These are phyloP conservation scores for Ulmus americana DNA, from an alignment of 331 rosid species.

Conservation along the genomic window DNA sequence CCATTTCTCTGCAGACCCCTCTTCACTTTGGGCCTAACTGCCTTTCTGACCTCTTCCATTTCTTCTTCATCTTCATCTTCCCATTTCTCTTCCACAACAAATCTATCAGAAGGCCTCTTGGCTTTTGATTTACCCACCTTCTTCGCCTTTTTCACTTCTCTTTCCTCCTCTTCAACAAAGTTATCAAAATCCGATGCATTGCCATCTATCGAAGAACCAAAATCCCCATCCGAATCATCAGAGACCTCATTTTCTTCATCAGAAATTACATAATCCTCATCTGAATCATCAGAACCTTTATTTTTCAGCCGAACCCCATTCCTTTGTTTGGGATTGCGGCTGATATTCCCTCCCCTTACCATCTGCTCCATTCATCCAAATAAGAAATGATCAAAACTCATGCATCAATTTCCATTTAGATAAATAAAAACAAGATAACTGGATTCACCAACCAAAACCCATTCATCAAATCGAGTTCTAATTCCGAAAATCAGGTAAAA, in stretches of 20 bases:
- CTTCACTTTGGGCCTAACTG: conserved; percentile 11
- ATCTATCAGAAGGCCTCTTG: conserved; percentile 8
- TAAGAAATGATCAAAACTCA: conserved; percentile 4
- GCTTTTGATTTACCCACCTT: conserved; percentile 41
- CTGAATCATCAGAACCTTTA: conserved; percentile 63
- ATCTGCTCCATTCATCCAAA: conserved; percentile 45
- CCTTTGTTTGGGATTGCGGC: conserved; percentile 32
- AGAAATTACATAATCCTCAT: conserved; percentile 75
- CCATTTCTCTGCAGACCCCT: conserved; percentile 24
- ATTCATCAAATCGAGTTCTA: conserved; percentile 8
- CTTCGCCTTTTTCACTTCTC: conserved; percentile 18
- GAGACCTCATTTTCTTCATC: conserved; percentile 52
- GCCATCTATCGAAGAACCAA: conserved; percentile 45
- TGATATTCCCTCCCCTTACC: conserved; percentile 68
- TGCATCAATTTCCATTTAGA: conserved; percentile 1
- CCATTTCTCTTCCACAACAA: conserved; percentile 23
- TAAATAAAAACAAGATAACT: conserved; percentile 12
- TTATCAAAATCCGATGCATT: conserved; percentile 42
- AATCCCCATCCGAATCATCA: conserved; percentile 49
- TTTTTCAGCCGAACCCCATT: conserved; percentile 36
- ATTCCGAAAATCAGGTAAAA: conserved; percentile 10
- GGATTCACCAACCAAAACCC: conserved; percentile 14
- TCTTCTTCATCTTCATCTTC: conserved; percentile 18
- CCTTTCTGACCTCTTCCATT: conserved; percentile 13
- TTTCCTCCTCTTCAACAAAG: conserved; percentile 36